phyloP scores from a whole-genome alignment of 163 green algal species.

The Scenedesmus sp. region DNA sequence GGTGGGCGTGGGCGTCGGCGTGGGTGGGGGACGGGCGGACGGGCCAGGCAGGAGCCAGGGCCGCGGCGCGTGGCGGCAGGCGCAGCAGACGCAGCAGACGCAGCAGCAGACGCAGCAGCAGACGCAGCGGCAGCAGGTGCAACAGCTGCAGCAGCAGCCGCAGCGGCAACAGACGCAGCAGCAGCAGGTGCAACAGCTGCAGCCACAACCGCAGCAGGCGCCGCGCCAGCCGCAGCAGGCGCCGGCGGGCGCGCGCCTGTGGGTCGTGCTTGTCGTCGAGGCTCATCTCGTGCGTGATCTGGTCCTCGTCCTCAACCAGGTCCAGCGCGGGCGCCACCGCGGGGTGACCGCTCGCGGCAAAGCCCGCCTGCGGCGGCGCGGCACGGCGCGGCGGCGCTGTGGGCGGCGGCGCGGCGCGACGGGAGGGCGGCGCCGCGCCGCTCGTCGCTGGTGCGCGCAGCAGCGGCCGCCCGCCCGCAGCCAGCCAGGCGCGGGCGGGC shows the following conservation, averaged over 20 bases:
- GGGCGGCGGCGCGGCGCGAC: background rate
- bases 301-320: constrained; percentile 94
- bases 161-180: background rate
- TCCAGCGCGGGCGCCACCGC: constrained; percentile 87
- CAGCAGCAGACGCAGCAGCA: no score
- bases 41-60: no score
- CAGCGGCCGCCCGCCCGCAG: background rate
- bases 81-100: background rate
- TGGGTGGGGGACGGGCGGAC: no score
- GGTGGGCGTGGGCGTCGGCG: no score
- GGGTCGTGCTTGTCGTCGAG: constrained; percentile 79
- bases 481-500: background rate
- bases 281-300: constrained; percentile 92
- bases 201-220: no score
- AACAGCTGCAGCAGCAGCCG: no score
- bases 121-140: no score
- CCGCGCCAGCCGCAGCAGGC: no score
- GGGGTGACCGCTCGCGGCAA: constrained; percentile 70
- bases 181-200: no score
- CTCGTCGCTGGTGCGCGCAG: background rate
- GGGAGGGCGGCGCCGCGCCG: no score
- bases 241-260: background rate
- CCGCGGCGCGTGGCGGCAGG: no score
- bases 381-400: background rate
- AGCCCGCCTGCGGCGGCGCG: constrained; percentile 59